Evolutionary conservation across 257 asterid species (phyloP), one percentile per base, ranked within the genome.

Genomic region (Nemophila menziesii): DNA sequence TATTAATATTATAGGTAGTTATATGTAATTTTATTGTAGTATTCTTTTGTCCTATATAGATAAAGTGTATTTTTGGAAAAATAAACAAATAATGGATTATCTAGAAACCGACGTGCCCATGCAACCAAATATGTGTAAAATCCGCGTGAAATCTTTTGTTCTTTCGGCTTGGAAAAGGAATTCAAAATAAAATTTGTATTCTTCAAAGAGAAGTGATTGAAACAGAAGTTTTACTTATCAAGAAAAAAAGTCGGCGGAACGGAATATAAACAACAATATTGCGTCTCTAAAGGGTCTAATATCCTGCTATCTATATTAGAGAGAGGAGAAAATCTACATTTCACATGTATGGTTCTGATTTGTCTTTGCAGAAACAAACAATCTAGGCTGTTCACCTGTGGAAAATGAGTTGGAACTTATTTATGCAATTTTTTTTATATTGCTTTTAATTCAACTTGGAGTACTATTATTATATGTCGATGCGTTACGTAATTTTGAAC

Each of bases 311-410:
- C n/a, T 24, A 4, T 24, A 4, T 4, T 9, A 24, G 33, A 24
- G 33, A 24, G 33, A 24, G 33, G 24, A 41, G 24, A n/a, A 24
- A 41, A 41, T 41, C 46, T n/a, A n/a, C 12, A 41, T 41, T 41
- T 22, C 20, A 41, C 46, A 41, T 41, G 22, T 41, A 41, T 41
- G 46, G 46, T 41, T 19, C 24, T 18, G n/a, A 41, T 41, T 41
- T 22, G 9, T 8, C 8, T 8, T n/a, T n/a, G 24, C 24, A 41
- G 5, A 41, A 41, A 41, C 20, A 16, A 19, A 41, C 24, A 8
- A 41, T 15, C 14, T 18, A 14, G 2, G 46, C 46, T 41, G 24
- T 19, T 41, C 20, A 17, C 12, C 13, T 17, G n/a, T 41, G 6
- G 15, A 46, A 22, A 21, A 26, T 22, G 5, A 14, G 11, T n/a